A percentile compares a stretch with the other conserved stretches of the same genome.
Evolutionary conservation across 495 filamentous ascomycete species (phyloP).

Genomic region (Aspergillus homomorphus): DNA sequence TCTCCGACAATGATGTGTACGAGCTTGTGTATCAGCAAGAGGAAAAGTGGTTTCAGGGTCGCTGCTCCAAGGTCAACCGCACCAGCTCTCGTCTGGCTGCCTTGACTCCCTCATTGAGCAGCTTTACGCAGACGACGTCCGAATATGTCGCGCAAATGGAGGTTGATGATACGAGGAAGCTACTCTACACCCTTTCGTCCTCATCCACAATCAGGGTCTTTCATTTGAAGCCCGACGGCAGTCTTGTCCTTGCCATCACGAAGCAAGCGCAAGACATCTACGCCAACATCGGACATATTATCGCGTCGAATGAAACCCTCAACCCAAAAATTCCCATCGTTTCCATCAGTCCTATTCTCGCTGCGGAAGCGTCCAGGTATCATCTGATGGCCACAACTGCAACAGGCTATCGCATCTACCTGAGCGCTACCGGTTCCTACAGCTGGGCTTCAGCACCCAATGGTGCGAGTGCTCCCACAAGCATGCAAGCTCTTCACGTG

Average conservation of each 20-base stretch:
- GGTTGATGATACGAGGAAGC: conserved; percentile 79
- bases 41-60: conserved; percentile 88
- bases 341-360: conserved; percentile 78
- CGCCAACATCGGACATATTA: conserved; percentile 75
- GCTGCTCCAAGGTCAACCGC: conserved; percentile 80
- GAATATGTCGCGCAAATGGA: conserved; percentile 73
- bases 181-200: conserved; percentile 88
- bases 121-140: conserved; percentile 48
- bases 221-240: conserved; percentile 61
- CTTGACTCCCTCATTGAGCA: conserved; percentile 58
- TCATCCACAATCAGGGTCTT: conserved; percentile 82
- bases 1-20: conserved; percentile 76
- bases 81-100: conserved; percentile 71
- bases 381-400: conserved; percentile 89
- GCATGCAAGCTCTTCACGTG: conserved; percentile 94
- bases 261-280: conserved; percentile 53
- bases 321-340: conserved; percentile 67
- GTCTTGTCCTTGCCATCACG: conserved; percentile 54
- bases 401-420: conserved; percentile 84
- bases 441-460: conserved; percentile 57
- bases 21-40: conserved; percentile 95
- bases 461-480: conserved; percentile 68
- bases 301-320: conserved; percentile 63
- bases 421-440: conserved; percentile 82
- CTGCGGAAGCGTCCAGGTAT: conserved; percentile 73